Evolutionary conservation across 805 yeast species (phyloP), one percentile per base, ranked within the genome.

Genomic region (Lachancea cidri): DNA sequence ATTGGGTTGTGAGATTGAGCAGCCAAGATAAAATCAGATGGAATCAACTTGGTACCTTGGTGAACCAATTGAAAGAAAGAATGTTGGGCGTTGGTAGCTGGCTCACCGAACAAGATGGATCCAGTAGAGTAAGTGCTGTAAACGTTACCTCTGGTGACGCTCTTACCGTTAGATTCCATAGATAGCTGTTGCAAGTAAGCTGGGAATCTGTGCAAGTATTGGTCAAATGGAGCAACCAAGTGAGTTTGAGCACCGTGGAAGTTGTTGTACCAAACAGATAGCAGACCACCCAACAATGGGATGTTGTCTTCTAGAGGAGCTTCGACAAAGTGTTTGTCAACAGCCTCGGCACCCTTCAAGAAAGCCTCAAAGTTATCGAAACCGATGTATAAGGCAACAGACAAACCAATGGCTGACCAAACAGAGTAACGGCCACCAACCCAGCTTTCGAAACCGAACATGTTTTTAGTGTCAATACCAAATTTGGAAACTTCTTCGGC

Each of bases 341-440:
- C 82, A 39, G 97, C 95, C 73, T 93, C 96, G 49, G 96, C 98
- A 73, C 99, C 99, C 69, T 83, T 85, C 60, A 93, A 76, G 78
- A 93, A 87, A 46, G 76, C 76, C 50, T 86, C 91, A 60, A 93
- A 93, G 77, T 88, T 86, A 50, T 93, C 98, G 67, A 65, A 93
- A 52, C 99, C 99, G 65, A 93, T 83, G 79, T 84, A 93, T 55
- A 93, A 71, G 57, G 95, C 95, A 49, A 93, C 91, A 20, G 96
- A 86, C 56, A 93, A 79, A 48, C 99, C 99, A 66, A 93, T 93
- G 49, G 98, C 94, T 33, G 96, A 86, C 99, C 99, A 93, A 48
- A 93, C 98, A n/a, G 98, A 93, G 81, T 93, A 93, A 70, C 99
- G 84, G 64, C 99, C 99, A 62, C 99, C 99, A 51, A 93, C 99